Conservation (phyloP, 495 filamentous ascomycete genomes). For the Hypoxylon fuscum region DNA sequence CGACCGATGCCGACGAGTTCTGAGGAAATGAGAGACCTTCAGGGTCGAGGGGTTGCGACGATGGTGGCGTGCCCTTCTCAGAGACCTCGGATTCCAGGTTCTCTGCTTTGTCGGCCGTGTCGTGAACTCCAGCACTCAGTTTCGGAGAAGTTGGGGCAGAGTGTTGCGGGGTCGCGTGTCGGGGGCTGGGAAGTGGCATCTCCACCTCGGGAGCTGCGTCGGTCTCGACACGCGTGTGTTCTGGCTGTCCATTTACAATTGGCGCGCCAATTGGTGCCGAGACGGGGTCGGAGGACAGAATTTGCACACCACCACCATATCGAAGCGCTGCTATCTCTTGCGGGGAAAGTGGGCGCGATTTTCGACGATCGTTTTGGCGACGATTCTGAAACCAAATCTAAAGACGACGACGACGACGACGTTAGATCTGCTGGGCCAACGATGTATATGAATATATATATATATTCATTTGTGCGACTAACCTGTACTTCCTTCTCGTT, state of each 20-base stretch:
- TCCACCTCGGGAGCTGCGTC: constrained; percentile 26
- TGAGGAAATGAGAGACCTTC: constrained; percentile 34
- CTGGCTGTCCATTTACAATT: constrained; percentile 13
- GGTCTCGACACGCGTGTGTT: constrained; percentile 11
- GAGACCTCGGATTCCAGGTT: constrained; percentile 9
- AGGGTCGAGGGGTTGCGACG: constrained; percentile 22
- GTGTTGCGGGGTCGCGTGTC: constrained; percentile 22
- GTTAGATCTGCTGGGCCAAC: constrained; percentile 31
- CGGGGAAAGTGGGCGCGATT: constrained; percentile 84
- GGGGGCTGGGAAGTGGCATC: constrained; percentile 14
- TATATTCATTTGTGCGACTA: too few relatives aligned
- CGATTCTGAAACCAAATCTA: constrained; percentile 99
- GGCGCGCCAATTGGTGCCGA: constrained; percentile 36
- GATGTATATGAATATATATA: too few relatives aligned
- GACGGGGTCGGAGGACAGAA: constrained; percentile 58
- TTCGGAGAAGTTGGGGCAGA: constrained; percentile 35
- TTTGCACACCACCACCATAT: constrained; percentile 62
- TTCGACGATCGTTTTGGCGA: constrained; percentile 90
- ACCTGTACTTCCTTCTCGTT: constrained; percentile 99
- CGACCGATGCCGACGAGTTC: constrained; percentile 46
- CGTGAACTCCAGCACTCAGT: background rate
- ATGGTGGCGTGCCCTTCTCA: constrained; percentile 21
- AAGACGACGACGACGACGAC: background rate
- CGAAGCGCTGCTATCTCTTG: constrained; percentile 76
- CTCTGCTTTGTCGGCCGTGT: background rate